A percentile compares a stretch with the other conserved stretches of the same genome.
Conservation (phyloP, 169 alveolate genomes). For the Cryptosporidium baileyi region DNA sequence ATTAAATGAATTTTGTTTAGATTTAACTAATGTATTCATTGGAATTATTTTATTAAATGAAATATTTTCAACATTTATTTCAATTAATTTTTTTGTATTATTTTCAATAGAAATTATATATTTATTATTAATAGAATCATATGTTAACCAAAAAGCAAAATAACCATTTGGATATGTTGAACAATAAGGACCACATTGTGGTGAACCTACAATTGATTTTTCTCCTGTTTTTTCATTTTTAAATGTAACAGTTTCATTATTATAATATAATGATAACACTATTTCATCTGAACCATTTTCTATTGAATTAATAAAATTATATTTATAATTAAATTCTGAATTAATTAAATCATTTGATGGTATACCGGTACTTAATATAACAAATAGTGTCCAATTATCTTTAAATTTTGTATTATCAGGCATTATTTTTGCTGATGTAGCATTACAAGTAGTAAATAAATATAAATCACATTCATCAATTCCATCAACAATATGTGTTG, state of each 20-base stretch:
- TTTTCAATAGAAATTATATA: conserved; percentile 36
- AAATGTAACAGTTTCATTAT: not conserved
- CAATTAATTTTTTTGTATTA: conserved; percentile 17
- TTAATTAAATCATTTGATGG: not conserved
- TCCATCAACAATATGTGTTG: conserved; percentile 32
- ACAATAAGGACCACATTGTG: conserved; percentile 69
- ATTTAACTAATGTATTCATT: not conserved
- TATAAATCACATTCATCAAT: not conserved
- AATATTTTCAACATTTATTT: not conserved
- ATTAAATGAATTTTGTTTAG: not conserved
- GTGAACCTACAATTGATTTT: not conserved
- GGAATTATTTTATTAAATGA: conserved; percentile 2
- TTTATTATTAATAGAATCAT: not conserved
- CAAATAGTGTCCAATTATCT: conserved; percentile 41
- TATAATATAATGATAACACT: not conserved
- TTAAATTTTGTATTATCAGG: not conserved
- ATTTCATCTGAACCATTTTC: not conserved
- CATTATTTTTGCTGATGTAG: conserved; percentile 31
- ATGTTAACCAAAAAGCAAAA: conserved; percentile 58
- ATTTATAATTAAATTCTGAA: not conserved
- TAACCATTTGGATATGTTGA: conserved; percentile 63
- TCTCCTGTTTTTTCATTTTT: not conserved
- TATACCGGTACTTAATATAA: conserved; percentile 20
- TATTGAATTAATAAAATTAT: not conserved
- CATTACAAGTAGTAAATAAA: conserved; percentile 27